Percentiles rank a stretch among this genome's conserved stretches.
phyloP scores from a whole-genome alignment of 805 yeast genomes.

The Ogataea parapolymorpha region DNA sequence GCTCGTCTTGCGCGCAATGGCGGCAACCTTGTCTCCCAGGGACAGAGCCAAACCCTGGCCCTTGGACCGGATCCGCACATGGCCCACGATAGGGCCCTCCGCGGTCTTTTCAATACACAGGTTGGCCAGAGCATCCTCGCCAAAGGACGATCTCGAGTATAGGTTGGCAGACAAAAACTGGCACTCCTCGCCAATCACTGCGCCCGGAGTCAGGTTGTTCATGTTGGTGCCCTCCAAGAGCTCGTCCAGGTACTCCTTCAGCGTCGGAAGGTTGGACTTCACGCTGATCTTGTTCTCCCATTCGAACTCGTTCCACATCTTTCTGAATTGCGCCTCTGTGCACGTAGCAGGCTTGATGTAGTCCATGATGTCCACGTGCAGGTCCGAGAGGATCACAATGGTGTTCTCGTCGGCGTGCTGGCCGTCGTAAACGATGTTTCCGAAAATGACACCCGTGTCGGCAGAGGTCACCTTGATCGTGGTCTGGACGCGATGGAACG shows the following conservation, averaged over 20 bases:
- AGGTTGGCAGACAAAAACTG: slow-evolving; percentile 91
- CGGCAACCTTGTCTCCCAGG: slow-evolving; percentile 90
- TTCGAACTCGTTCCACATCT: slow-evolving; percentile 99
- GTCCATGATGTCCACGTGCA: slow-evolving; percentile 95
- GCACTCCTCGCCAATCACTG: slow-evolving; percentile 84
- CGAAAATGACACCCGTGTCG: slow-evolving; percentile 96
- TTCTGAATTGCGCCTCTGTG: slow-evolving; percentile 84
- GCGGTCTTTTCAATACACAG: slow-evolving; percentile 83
- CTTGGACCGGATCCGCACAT: slow-evolving; percentile 93
- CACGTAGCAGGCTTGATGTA: slow-evolving; percentile 94
- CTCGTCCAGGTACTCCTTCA: slow-evolving; percentile 75
- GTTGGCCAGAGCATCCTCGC: slow-evolving; percentile 97
- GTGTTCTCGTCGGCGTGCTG: slow-evolving; percentile 87
- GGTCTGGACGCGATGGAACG: slow-evolving; percentile 84
- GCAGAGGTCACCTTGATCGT: slow-evolving; percentile 95
- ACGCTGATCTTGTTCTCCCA: slow-evolving; percentile 98
- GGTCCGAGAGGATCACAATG: slow-evolving; percentile 88
- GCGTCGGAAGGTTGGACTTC: slow-evolving; percentile 59
- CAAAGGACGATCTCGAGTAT: slow-evolving; percentile 89
- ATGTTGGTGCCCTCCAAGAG: slow-evolving; percentile 83
- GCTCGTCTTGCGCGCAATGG: slow-evolving; percentile 62
- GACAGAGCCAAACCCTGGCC: slow-evolving; percentile 97
- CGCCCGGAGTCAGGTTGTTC: slow-evolving; percentile 91
- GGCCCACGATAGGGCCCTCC: slow-evolving; percentile 80
- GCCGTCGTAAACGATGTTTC: slow-evolving; percentile 95